Conservation (phyloP, 2,329 filamentous ascomycete genomes). For the Drechslerella coelobrocha region DNA sequence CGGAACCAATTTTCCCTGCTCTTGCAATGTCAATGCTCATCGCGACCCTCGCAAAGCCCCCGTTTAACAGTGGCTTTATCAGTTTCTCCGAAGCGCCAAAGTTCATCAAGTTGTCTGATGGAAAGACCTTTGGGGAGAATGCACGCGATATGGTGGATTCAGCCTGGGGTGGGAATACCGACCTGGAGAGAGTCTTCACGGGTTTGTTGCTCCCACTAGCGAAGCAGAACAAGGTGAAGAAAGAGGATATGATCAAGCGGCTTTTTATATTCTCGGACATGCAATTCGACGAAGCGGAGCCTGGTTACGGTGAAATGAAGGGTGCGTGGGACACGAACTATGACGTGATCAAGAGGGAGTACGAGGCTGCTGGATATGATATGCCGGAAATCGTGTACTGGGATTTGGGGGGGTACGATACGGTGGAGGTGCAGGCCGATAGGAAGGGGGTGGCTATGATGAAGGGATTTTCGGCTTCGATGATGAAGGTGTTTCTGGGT, state of each 20-base stretch:
- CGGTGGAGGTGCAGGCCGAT: conserved; percentile 63
- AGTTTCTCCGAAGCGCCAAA: conserved; percentile 62
- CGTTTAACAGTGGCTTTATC: conserved; percentile 66
- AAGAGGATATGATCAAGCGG: conserved; percentile 68
- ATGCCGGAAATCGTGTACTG: conserved; percentile 69
- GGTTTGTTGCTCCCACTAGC: conserved; percentile 66
- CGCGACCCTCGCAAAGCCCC: conserved; percentile 63
- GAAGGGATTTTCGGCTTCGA: conserved; percentile 63
- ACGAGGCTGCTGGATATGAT: conserved; percentile 64
- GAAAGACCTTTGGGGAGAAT: conserved; percentile 60
- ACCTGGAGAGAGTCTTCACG: conserved; percentile 66
- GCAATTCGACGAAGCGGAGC: conserved; percentile 64
- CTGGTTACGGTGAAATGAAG: neutral
- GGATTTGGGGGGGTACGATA: conserved; percentile 64
- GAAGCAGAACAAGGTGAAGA: conserved; percentile 61
- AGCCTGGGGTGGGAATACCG: conserved; percentile 61
- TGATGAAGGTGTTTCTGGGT: conserved; percentile 45
- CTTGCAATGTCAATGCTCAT: conserved; percentile 67
- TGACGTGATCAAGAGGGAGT: conserved; percentile 62
- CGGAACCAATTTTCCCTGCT: conserved; percentile 63
- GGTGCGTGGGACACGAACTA: conserved; percentile 61
- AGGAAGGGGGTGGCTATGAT: conserved; percentile 67
- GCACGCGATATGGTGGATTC: conserved; percentile 55
- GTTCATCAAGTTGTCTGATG: conserved; percentile 60
- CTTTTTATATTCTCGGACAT: conserved; percentile 69